Percentiles rank a stretch among this genome's conserved stretches.
Evolutionary conservation across 2,329 filamentous ascomycete genomes (phyloP).

Genomic region (Hypoxylon rubiginosum): DNA sequence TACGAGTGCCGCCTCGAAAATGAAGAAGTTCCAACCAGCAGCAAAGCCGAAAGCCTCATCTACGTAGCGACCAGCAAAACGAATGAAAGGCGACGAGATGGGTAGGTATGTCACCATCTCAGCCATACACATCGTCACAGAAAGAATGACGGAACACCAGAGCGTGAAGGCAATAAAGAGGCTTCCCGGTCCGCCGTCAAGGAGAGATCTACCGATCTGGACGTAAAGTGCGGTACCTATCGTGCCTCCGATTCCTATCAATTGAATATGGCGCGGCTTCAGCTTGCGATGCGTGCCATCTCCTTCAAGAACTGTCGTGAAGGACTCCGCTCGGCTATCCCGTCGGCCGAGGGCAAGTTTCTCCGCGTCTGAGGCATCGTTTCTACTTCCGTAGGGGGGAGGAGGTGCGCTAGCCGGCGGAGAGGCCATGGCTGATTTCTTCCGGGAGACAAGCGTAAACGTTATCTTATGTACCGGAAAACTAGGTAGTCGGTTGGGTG

Average conservation of each 20-base stretch:
- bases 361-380: slow-evolving; percentile 32
- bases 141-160: slow-evolving; percentile 73
- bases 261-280: slow-evolving; percentile 69
- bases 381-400: slow-evolving; percentile 18
- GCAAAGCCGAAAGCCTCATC: slow-evolving; percentile 82
- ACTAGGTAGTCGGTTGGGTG: slow-evolving; percentile 8
- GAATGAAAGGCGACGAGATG: slow-evolving; percentile 83
- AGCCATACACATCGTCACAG: slow-evolving; percentile 72
- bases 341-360: slow-evolving; percentile 38
- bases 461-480: slow-evolving; percentile 23
- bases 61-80: slow-evolving; percentile 80
- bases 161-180: slow-evolving; percentile 71
- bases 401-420: slow-evolving; percentile 29
- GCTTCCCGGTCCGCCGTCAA: slow-evolving; percentile 71
- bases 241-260: slow-evolving; percentile 74
- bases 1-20: slow-evolving; percentile 76
- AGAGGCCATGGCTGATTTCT: slow-evolving; percentile 36
- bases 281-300: slow-evolving; percentile 66
- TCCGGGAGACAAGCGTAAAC: background rate
- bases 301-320: slow-evolving; percentile 38
- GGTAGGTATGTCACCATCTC: slow-evolving; percentile 85
- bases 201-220: slow-evolving; percentile 69
- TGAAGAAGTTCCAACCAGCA: slow-evolving; percentile 80
- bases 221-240: slow-evolving; percentile 74
- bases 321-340: slow-evolving; percentile 26